Percentiles rank a stretch among this genome's conserved stretches.
Conservation (phyloP, 768 basidiomycete species). For the Leccinum truebloodii region DNA sequence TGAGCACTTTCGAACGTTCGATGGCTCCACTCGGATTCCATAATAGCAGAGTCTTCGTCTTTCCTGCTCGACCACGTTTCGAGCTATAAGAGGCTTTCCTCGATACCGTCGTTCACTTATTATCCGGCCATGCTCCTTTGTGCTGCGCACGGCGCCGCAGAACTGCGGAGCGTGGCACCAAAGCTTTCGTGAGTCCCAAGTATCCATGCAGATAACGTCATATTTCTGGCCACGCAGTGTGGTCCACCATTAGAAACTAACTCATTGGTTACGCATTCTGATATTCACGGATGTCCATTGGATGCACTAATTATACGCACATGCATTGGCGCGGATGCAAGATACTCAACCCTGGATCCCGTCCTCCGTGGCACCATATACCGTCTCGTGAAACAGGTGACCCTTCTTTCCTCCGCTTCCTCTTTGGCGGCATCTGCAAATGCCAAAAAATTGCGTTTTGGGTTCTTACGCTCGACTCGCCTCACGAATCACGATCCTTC, state of each 20-base stretch:
- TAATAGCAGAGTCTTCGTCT: no score
- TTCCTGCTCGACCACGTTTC: not conserved
- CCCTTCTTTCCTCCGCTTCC: not conserved
- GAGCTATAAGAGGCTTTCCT: not conserved
- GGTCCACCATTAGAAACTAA: not conserved
- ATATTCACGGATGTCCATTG: not conserved
- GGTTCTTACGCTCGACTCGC: not conserved
- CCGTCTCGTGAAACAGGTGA: not conserved
- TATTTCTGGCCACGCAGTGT: not conserved
- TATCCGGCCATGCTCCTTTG: not conserved
- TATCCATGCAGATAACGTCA: not conserved
- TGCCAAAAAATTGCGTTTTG: not conserved
- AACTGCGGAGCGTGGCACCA: not conserved
- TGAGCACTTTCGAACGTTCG: not conserved
- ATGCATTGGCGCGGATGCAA: not conserved
- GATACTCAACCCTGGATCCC: not conserved
- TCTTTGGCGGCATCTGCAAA: not conserved
- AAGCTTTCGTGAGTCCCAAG: not conserved
- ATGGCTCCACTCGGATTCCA: not conserved
- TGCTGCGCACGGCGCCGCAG: not conserved
- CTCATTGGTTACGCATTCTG: not conserved
- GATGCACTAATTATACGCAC: not conserved
- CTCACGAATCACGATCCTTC: conserved; percentile 8
- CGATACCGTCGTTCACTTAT: not conserved
- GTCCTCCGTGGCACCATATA: not conserved